Conservation (phyloP, 345 rosid genomes). For the Isatis tinctoria region DNA sequence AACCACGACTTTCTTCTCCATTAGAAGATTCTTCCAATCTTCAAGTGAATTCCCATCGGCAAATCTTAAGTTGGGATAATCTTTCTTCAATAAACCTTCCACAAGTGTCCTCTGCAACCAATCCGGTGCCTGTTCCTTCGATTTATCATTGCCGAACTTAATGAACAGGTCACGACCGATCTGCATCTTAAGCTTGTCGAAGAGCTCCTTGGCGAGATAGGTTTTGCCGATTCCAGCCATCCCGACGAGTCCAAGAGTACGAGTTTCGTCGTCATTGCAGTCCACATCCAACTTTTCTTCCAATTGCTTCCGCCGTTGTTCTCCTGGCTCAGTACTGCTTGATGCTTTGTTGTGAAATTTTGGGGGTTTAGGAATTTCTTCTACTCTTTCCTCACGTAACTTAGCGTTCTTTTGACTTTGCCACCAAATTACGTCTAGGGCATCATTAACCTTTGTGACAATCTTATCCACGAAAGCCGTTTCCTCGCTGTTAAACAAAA, state of each 20-base stretch:
- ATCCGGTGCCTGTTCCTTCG: neutral
- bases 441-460: neutral
- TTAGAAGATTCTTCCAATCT: neutral
- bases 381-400: neutral
- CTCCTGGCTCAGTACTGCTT: neutral
- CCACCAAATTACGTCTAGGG: neutral
- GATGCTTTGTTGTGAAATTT: neutral
- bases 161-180: neutral
- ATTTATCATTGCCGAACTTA: neutral
- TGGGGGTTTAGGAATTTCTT: neutral
- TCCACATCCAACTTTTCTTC: neutral
- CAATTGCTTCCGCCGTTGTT: neutral
- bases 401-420: neutral
- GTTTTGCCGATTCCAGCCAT: conserved; percentile 29
- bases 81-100: neutral
- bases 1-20: neutral
- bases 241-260: neutral
- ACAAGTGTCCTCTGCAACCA: neutral
- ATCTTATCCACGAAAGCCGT: neutral
- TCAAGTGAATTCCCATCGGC: neutral
- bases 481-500: neutral
- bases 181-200: neutral
- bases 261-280: conserved; percentile 1
- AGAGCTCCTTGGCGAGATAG: neutral
- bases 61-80: no score